These are phyloP conservation scores for Tylopilus sp. DNA, from an alignment of 768 basidiomycete species.

Conservation along the genomic window DNA sequence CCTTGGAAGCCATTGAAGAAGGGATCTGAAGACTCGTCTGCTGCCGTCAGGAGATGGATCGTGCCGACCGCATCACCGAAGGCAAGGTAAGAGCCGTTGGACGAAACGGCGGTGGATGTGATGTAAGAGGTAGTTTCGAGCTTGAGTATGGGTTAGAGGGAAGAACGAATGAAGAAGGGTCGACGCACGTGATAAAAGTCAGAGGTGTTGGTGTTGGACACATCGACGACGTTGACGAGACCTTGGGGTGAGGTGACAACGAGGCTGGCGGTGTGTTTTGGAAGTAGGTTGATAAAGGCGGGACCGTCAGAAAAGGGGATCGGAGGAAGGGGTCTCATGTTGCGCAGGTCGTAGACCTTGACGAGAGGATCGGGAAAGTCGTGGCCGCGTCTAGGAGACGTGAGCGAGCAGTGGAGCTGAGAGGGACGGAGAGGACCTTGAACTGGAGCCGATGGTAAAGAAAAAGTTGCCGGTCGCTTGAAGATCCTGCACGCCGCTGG, in stretches of 20 bases:
- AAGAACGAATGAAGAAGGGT: not conserved
- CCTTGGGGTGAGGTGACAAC: slow-evolving; percentile 79
- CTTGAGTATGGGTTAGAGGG: slow-evolving; percentile 34
- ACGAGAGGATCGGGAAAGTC: slow-evolving; percentile 90
- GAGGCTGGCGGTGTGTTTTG: slow-evolving; percentile 70
- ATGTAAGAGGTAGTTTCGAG: slow-evolving; percentile 73
- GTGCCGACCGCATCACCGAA: slow-evolving; percentile 87
- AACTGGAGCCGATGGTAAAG: slow-evolving; percentile 83
- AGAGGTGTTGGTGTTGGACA: slow-evolving; percentile 59
- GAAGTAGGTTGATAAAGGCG: slow-evolving; percentile 78
- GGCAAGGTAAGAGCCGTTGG: slow-evolving; percentile 86
- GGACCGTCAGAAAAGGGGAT: slow-evolving; percentile 86
- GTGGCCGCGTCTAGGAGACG: slow-evolving; percentile 64
- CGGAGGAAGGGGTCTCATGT: slow-evolving; percentile 76
- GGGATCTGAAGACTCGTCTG: slow-evolving; percentile 50
- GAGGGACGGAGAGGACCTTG: slow-evolving; percentile 51
- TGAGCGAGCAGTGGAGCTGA: slow-evolving; percentile 6
- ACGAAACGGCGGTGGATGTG: slow-evolving; percentile 76
- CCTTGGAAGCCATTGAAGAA: slow-evolving; percentile 92
- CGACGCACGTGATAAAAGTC: slow-evolving; percentile 76
- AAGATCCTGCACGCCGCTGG: slow-evolving; percentile 77
- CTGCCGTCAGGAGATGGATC: slow-evolving; percentile 78
- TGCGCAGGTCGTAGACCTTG: slow-evolving; percentile 88
- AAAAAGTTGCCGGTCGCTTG: slow-evolving; percentile 76
- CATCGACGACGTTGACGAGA: slow-evolving; percentile 81